Conservation (phyloP, 1,139 yeast genomes). For the Saccharomycopsis crataegensis region DNA sequence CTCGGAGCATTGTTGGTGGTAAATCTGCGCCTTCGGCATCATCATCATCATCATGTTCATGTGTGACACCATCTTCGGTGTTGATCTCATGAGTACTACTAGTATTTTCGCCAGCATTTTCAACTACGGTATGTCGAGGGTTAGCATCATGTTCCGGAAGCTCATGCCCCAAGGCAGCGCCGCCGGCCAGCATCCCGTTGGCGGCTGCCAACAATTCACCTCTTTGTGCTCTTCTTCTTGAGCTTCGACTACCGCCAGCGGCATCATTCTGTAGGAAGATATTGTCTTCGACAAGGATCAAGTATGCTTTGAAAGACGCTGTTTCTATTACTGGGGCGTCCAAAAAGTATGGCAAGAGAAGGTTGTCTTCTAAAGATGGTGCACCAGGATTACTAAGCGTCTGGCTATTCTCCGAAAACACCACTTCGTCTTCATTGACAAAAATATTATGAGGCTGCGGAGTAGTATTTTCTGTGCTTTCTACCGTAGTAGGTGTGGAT, state of each 20-base stretch:
- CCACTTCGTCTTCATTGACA: conserved; percentile 6
- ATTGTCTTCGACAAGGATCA: conserved; percentile 19
- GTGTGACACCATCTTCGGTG: neutral
- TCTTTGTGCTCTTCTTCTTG: conserved; percentile 12
- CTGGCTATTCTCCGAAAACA: neutral
- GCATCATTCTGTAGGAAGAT: conserved; percentile 19
- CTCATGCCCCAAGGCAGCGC: neutral
- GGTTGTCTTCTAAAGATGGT: conserved; percentile 11
- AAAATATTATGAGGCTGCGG: conserved; percentile 7
- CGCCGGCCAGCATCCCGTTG: neutral
- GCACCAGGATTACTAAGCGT: neutral
- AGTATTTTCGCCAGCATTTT: neutral
- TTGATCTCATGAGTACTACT: neutral
- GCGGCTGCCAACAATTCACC: conserved; percentile 2
- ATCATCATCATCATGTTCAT: neutral
- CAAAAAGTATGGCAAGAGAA: conserved; percentile 13
- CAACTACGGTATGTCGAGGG: conserved; percentile 7
- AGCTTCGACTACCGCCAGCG: neutral
- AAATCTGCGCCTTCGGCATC: conserved; percentile 32
- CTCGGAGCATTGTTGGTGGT: conserved; percentile 81
- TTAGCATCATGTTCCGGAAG: conserved; percentile 2
- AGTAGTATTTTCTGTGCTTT: neutral
- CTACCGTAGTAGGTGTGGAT: too few species aligned
- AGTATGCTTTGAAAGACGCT: conserved; percentile 15
- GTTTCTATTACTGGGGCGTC: conserved; percentile 19